Percentiles rank a stretch among this genome's conserved stretches.
Evolutionary conservation across 257 asterid species (phyloP).

Genomic region (Lavandula angustifolia): DNA sequence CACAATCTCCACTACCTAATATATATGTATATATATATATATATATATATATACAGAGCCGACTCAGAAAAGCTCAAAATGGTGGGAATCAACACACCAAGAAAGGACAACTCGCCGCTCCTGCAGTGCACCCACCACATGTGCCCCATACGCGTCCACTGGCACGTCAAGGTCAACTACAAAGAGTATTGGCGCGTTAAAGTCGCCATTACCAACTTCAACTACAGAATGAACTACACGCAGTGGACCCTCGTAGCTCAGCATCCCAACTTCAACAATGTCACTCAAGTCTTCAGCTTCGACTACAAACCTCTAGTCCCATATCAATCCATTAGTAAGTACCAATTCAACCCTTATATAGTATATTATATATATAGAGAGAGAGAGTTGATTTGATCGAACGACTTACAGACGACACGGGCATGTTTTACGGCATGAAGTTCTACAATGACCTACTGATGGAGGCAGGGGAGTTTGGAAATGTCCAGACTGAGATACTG

Average conservation of each 20-base stretch:
- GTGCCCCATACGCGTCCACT: constrained; percentile 79
- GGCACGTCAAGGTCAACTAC: constrained; percentile 79
- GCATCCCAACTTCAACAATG: constrained; percentile 76
- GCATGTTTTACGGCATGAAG: constrained; percentile 73
- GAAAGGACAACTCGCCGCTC: constrained; percentile 57
- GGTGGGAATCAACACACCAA: constrained; percentile 62
- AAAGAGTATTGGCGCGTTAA: constrained; percentile 70
- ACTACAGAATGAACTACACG: constrained; percentile 65
- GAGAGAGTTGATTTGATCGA: too few species aligned
- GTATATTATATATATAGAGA: too few species aligned
- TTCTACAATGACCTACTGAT: constrained; percentile 62
- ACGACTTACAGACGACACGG: constrained; percentile 57
- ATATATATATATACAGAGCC: constrained; percentile 47
- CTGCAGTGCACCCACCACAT: constrained; percentile 73
- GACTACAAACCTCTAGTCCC: constrained; percentile 75
- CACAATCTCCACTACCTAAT: too few species aligned
- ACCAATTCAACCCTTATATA: too few species aligned
- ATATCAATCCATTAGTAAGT: constrained; percentile 70
- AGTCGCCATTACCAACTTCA: constrained; percentile 70
- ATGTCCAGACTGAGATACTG: constrained; percentile 68
- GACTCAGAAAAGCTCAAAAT: constrained; percentile 46
- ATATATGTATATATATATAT: too few species aligned
- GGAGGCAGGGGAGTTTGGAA: constrained; percentile 71
- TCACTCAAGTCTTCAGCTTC: constrained; percentile 80
- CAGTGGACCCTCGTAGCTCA: constrained; percentile 83